Evolutionary conservation across 2,329 filamentous ascomycete genomes (phyloP), one percentile per base, ranked within the genome.

Genomic region (Macrophomina tecta): DNA sequence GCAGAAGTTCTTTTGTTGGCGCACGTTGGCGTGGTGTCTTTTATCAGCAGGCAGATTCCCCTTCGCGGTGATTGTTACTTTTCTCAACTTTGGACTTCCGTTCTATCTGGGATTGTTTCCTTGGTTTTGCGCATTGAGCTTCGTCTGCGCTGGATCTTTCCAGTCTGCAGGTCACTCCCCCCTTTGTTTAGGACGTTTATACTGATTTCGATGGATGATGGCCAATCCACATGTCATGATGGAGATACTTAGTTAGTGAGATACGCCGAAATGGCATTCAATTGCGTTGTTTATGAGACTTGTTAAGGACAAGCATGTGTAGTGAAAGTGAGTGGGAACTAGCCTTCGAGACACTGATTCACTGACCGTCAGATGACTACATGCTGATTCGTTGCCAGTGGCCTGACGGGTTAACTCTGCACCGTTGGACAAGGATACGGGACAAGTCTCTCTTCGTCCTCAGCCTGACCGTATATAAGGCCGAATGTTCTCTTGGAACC

Each of bases 31-130:
- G 53, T 58, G 52, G 53, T 53, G 36, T 52, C 28, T 36, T 66
- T 42, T 48, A 56, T 45, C 30, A 65, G 51, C 63, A 65, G 30
- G 64, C 64, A 66, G 64, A 66, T 66, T 66, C 64, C 64, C 64
- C 64, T 60, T 60, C 53, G 64, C 64, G 64, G 53, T 60, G 64
- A 66, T 58, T 30, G 42, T 65, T 58, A 53, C 42, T 45, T 36
- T 53, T 64, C 34, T 64, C 8, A 30, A 6, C 38, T 51, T 7
- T 46, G 40, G 28, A 40, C 56, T 65, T n/a, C 46, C 30, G 16
- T 49, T 38, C 34, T 52, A 16, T 52, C 18, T 42, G 28, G 9
- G 63, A 18, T 40, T 4, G 12, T 46, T 56, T 23, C 48, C 40
- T 48, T 48, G 38, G 34, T 49, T 42, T 61, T 32, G n/a, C 42